Conservation (phyloP, 768 basidiomycete species). For the Antrodiella citrinella region DNA sequence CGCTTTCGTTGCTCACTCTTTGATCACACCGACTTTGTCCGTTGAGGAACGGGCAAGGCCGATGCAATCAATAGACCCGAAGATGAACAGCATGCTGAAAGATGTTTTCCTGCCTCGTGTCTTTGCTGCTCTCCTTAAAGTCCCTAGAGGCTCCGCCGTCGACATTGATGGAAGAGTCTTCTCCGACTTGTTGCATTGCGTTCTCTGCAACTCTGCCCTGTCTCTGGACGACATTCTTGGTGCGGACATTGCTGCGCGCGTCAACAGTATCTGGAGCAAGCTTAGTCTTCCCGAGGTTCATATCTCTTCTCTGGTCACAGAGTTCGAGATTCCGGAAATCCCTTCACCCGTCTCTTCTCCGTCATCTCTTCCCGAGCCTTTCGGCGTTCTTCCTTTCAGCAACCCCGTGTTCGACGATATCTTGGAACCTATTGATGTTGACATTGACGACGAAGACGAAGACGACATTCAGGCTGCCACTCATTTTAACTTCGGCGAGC, state of each 20-base stretch:
- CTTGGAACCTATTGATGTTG: conserved; percentile 27
- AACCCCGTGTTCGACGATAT: conserved; percentile 33
- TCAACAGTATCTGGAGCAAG: conserved; percentile 20
- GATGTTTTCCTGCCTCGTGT: conserved; percentile 32
- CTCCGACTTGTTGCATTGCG: conserved; percentile 32
- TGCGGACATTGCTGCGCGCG: conserved; percentile 14
- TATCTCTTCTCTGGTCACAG: conserved; percentile 22
- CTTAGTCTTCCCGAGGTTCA: conserved; percentile 13
- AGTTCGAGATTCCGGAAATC: conserved; percentile 5
- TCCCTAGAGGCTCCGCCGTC: conserved; percentile 20
- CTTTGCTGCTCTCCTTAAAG: conserved; percentile 24
- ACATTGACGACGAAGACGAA: conserved; percentile 15
- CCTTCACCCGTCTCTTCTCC: neutral
- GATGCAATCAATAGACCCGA: conserved; percentile 3
- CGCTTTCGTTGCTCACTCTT: conserved; percentile 30
- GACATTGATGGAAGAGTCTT: conserved; percentile 52
- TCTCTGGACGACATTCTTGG: conserved; percentile 24
- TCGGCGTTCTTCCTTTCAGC: conserved; percentile 29
- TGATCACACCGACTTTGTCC: conserved; percentile 30
- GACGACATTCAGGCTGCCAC: conserved; percentile 1
- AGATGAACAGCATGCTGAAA: conserved; percentile 26
- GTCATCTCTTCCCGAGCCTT: neutral
- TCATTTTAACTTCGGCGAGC: conserved; percentile 32
- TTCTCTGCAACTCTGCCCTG: conserved; percentile 17
- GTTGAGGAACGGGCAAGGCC: conserved; percentile 32